Evolutionary conservation across 2,329 filamentous ascomycete genomes (phyloP).

Genomic region (Xylariaceae sp.): DNA sequence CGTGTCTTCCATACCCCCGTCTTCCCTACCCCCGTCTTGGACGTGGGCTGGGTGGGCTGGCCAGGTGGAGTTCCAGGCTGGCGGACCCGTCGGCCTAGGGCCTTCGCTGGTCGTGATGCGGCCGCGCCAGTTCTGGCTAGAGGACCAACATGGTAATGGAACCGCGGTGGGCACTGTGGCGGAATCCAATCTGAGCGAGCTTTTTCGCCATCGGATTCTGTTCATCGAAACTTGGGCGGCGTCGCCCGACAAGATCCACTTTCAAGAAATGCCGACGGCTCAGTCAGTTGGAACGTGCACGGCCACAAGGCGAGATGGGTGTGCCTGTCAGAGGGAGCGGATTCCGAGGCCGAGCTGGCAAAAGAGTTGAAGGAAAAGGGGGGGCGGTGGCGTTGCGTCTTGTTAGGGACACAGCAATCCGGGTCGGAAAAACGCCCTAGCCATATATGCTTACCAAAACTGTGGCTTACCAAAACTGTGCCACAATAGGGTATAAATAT

Average conservation of each 20-base stretch:
- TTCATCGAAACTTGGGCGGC: conserved; percentile 1
- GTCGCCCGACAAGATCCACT: not conserved
- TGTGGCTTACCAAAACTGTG: no score
- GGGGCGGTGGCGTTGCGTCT: not conserved
- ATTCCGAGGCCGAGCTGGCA: not conserved
- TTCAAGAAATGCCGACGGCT: not conserved
- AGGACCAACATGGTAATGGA: no score
- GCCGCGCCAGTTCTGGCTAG: not conserved
- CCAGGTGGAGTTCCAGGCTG: not conserved
- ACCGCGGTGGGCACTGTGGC: not conserved
- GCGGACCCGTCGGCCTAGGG: no score
- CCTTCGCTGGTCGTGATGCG: no score
- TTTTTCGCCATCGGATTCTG: not conserved
- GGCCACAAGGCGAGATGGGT: not conserved
- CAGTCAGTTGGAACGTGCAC: not conserved
- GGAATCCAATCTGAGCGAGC: not conserved
- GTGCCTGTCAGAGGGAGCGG: conserved; percentile 1
- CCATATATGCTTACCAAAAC: no score
- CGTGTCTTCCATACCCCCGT: no score
- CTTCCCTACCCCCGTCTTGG: conserved; percentile 1
- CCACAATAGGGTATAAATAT: no score
- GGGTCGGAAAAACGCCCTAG: no score
- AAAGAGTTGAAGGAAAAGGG: not conserved
- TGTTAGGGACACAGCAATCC: not conserved
- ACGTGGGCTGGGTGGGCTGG: conserved; percentile 3